A percentile compares a stretch with the other conserved stretches of the same genome.
These are phyloP conservation scores for Annona cherimola DNA, from an alignment of 164 flowering plant species.

Conservation along the genomic window DNA sequence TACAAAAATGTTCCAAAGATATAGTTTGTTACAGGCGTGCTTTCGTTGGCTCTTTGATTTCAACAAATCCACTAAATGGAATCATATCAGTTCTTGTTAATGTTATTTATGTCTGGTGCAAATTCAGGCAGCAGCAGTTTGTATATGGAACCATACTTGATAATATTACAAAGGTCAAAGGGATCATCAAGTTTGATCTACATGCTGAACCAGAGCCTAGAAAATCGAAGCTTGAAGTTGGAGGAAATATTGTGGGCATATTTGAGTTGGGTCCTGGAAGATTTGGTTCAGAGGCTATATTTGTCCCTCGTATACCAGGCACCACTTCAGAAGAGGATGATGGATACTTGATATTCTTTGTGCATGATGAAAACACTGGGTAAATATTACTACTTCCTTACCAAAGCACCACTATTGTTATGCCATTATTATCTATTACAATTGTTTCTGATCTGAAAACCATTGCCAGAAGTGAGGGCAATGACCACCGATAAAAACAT, in stretches of 20 bases:
- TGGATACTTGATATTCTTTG: conserved; percentile 87
- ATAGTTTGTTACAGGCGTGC: not conserved
- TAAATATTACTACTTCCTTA: conserved; percentile 23
- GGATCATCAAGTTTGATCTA: conserved; percentile 80
- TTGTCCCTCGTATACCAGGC: conserved; percentile 78
- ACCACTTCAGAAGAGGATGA: conserved; percentile 82
- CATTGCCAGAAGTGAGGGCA: not conserved
- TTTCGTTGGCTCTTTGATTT: not conserved
- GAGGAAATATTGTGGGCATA: conserved; percentile 84
- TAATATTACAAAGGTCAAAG: conserved; percentile 73
- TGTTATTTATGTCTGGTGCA: conserved; percentile 2
- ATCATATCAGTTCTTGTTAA: not conserved
- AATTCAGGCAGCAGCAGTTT: conserved; percentile 74
- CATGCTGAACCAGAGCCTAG: conserved; percentile 71
- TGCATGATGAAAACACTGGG: conserved; percentile 88
- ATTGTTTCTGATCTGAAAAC: not conserved
- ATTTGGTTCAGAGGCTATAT: conserved; percentile 93
- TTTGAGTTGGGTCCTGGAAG: conserved; percentile 76
- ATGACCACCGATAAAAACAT: not conserved
- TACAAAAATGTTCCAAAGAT: not conserved
- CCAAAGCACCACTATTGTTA: not conserved
- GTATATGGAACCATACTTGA: conserved; percentile 79
- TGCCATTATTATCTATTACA: not conserved
- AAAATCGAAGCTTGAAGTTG: conserved; percentile 70
- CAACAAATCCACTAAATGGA: not conserved